Evolutionary conservation across 2,329 filamentous ascomycete species (phyloP), one percentile per base, ranked within the genome.

Genomic region (Podosphaera fusca): DNA sequence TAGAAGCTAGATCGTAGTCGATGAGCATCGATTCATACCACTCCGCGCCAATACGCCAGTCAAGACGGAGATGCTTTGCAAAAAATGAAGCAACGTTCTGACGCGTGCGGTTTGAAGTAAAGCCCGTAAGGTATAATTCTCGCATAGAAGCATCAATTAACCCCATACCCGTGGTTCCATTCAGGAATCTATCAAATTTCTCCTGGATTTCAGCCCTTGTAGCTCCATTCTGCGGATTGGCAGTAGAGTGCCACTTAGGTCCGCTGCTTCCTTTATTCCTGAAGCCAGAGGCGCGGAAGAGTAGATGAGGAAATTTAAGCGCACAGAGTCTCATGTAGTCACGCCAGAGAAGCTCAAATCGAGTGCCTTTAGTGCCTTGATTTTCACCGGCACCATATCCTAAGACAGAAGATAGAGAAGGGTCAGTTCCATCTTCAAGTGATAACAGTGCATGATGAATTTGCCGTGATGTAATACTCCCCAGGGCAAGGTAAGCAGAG

Each of bases 281-380:
- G 62, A 87, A 86, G 0, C 86, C 85, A 3, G 75, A 72, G 1
- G 82, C 68, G 10, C 71, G 70, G 66, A 87, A 90, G 3, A 90
- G 74, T 30, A 76, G 77, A 14, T 68, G 65, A 0, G 78, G 76
- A 60, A 85, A 87, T 63, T 89, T 89, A 36, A 75, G 74, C 4
- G 79, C 81, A 65, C 82, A 87, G 0, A 90, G 74, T 0, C 83
- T 75, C 81, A 90, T 87, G 64, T 89, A 90, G 64, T 90, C 86
- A 46, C 85, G 73, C 85, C 83, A 87, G 0, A 90, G 68, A 0
- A 92, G 71, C 64, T 90, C 84, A 57, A 85, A 82, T 0, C 85
- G 77, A 0, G 90, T 75, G 0, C 74, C 77, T 38, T 76, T 76
- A 0, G 83, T 87, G 0, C 85, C 84, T 35, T 79, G 77, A 55